Evolutionary conservation across 495 filamentous ascomycete species (phyloP).

Genomic region (Margaritispora aquatica): DNA sequence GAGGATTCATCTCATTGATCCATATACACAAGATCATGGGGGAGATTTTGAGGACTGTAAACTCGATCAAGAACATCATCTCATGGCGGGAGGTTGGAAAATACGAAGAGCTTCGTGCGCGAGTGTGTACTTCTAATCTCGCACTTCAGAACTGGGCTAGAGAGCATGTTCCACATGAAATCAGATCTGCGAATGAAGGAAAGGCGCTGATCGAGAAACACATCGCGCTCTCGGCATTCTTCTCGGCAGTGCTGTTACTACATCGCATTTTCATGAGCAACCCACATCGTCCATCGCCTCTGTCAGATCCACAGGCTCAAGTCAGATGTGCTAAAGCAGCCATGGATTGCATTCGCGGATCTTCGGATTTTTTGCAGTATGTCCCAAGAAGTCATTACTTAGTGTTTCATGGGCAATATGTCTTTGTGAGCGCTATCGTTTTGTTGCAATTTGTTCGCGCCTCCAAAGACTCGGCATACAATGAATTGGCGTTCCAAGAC

Average conservation of each 20-base stretch:
- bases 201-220: neutral
- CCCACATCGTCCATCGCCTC: neutral
- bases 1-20: neutral
- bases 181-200: neutral
- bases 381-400: neutral
- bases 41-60: neutral
- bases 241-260: neutral
- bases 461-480: neutral
- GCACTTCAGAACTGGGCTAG: neutral
- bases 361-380: neutral
- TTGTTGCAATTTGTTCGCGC: neutral
- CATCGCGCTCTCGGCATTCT: neutral
- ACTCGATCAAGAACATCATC: neutral
- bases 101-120: neutral
- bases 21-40: neutral
- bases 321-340: neutral
- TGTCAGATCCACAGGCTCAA: neutral
- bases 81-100: neutral
- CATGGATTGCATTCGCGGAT: neutral
- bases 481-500: neutral
- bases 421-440: neutral
- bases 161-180: neutral
- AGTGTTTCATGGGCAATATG: neutral
- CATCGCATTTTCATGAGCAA: neutral
- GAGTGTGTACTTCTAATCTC: neutral